phyloP scores from a whole-genome alignment of 768 basidiomycete genomes.

The Trametes sanguinea region DNA sequence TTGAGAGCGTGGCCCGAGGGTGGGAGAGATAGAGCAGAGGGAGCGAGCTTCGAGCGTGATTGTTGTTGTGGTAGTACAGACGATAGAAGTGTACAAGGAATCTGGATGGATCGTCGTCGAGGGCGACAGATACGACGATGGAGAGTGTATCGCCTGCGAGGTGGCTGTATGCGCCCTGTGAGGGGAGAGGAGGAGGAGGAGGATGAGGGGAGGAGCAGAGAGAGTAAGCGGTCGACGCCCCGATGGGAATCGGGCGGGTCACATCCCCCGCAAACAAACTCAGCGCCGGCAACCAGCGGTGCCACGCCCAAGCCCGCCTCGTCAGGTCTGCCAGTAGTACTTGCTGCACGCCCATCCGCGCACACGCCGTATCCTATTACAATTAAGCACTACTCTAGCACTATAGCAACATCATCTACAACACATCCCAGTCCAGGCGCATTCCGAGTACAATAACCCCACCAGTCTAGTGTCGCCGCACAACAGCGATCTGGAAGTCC shows the following conservation, averaged over 20 bases:
- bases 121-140: background rate
- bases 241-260: conserved; percentile 39
- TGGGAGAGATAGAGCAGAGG: conserved; percentile 9
- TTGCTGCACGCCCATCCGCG: background rate
- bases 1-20: background rate
- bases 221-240: conserved; percentile 31
- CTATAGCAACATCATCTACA: background rate
- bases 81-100: conserved; percentile 5
- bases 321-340: background rate
- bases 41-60: conserved; percentile 3
- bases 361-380: background rate
- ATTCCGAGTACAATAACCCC: background rate
- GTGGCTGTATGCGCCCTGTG: background rate
- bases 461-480: conserved; percentile 59
- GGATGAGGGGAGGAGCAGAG: conserved; percentile 14
- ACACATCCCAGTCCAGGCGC: background rate
- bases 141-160: background rate
- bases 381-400: conserved; percentile 14
- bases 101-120: background rate
- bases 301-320: conserved; percentile 2
- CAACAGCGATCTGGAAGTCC: conserved; percentile 87
- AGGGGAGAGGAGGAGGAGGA: conserved; percentile 5
- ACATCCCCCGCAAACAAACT: conserved; percentile 21
- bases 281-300: conserved; percentile 23
- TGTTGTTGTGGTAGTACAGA: conserved; percentile 7